Evolutionary conservation across 2,329 filamentous ascomycete species (phyloP), one percentile per base, ranked within the genome.

Genomic region (Arachnomyces sp.): DNA sequence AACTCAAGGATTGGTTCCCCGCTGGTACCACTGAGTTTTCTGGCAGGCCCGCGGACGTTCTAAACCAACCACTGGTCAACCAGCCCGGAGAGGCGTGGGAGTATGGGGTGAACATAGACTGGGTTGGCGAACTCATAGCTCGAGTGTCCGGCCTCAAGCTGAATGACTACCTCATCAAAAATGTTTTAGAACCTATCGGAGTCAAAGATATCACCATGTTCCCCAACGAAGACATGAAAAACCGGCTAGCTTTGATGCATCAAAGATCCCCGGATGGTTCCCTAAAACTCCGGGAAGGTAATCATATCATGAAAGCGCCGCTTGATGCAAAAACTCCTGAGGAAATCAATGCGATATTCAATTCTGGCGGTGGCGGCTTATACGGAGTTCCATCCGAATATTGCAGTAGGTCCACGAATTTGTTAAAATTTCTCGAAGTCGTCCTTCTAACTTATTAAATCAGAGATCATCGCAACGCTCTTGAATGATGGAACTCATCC

Each of bases 41-140:
- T 1, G 73, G 74, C 2, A 64, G 74, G 12, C 52, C 67, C 13
- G 63, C 65, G 33, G 77, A 77, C 18, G 63, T 81, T 35, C 52
- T 72, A 29, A 55, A 64, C 39, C 50, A 52, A 8, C 75, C 78
- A 0, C 60, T 85, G 9, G 59, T 82, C 1, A 78, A 80, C 49
- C 78, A 85, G 46, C 81, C 82, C 0, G 80, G 80, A 0, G 68
- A 72, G 21, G 64, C 63, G 3, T 84, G 77, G 75, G 70, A 77
- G 42, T 83, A 84, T 18, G 73, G 75, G 2, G 71, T 75, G 16
- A 60, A 60, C 14, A 62, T 75, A 11, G 74, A 78, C 52, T 78
- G 73, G 73, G 74, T 68, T 0, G 73, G 74, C 3, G 52, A 71
- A 2, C 59, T 68, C 0, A 53, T 77, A 4, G 66, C 75, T 46